These are phyloP conservation scores for Angophora floribunda DNA, from an alignment of 345 rosid species.

Conservation along the genomic window DNA sequence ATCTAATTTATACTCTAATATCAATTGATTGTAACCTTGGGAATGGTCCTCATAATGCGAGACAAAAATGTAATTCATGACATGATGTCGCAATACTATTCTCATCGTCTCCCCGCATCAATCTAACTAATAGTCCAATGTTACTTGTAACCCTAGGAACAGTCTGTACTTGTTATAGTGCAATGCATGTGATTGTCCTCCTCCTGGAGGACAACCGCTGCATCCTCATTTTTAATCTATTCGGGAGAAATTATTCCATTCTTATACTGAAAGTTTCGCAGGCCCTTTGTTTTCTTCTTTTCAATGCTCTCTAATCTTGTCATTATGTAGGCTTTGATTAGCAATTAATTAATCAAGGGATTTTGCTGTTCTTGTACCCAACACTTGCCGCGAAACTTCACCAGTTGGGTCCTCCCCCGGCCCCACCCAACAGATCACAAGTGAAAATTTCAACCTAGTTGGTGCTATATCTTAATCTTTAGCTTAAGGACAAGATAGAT, in stretches of 20 bases:
- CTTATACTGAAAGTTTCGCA: not conserved
- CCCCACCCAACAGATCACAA: not conserved
- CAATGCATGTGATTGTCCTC: not conserved
- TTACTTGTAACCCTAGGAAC: not conserved
- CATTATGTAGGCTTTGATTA: not conserved
- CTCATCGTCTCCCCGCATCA: not conserved
- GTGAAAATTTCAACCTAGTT: not conserved
- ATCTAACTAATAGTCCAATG: not conserved
- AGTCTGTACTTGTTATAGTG: not conserved
- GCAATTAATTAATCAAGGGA: not conserved
- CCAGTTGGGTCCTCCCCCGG: not conserved
- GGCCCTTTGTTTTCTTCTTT: not conserved
- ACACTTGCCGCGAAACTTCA: not conserved
- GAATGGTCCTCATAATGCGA: not conserved
- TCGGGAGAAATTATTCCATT: not conserved
- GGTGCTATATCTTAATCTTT: not conserved
- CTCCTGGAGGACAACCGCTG: not conserved
- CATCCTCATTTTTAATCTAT: not conserved
- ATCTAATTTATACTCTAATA: not conserved
- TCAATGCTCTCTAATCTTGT: not conserved
- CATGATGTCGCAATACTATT: not conserved
- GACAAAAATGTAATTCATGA: not conserved
- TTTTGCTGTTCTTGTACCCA: not conserved
- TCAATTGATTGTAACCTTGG: not conserved
- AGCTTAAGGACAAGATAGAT: not conserved